Percentiles rank a stretch among this genome's conserved stretches.
Evolutionary conservation across 2,329 filamentous ascomycete species (phyloP).

Genomic region (Parastagonospora nodorum): DNA sequence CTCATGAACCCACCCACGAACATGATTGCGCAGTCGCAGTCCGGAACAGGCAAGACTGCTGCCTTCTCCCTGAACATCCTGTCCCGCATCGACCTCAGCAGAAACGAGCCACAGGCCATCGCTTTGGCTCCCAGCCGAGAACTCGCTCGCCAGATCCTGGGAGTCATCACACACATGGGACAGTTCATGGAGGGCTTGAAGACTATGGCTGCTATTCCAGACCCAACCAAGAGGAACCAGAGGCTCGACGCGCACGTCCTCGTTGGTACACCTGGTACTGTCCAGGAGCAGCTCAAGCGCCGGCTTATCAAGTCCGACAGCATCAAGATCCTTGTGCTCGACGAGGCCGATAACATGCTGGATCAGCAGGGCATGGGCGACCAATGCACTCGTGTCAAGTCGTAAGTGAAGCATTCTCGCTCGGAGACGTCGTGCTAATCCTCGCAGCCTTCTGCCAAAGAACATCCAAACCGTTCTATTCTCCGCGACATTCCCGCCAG

Average conservation of each 20-base stretch:
- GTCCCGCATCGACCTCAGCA: constrained; percentile 77
- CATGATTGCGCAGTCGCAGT: constrained; percentile 99
- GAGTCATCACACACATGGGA: constrained; percentile 82
- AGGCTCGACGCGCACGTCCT: constrained; percentile 78
- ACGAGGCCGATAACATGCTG: constrained; percentile 99
- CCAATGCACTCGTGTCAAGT: constrained; percentile 89
- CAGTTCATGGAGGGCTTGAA: constrained; percentile 77
- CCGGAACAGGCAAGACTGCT: constrained; percentile 96
- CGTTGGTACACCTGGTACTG: constrained; percentile 92
- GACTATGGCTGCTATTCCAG: constrained; percentile 82
- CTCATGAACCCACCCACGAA: constrained; percentile 85
- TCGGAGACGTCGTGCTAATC: constrained; percentile 35
- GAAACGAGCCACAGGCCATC: constrained; percentile 78
- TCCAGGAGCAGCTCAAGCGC: constrained; percentile 82
- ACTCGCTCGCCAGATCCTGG: constrained; percentile 90
- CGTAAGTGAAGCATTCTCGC: constrained; percentile 57
- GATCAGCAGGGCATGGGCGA: constrained; percentile 94
- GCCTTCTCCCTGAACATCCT: constrained; percentile 94
- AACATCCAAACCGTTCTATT: constrained; percentile 89
- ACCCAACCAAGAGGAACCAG: constrained; percentile 70
- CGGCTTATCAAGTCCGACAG: constrained; percentile 72
- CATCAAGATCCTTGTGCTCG: constrained; percentile 84
- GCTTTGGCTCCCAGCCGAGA: constrained; percentile 92
- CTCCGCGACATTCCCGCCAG: constrained; percentile 88
- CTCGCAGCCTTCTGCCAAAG: constrained; percentile 69